Percentiles rank a stretch among this genome's conserved stretches.
Evolutionary conservation across 2,329 filamentous ascomycete species (phyloP).

Genomic region (Fusarium buxicola): DNA sequence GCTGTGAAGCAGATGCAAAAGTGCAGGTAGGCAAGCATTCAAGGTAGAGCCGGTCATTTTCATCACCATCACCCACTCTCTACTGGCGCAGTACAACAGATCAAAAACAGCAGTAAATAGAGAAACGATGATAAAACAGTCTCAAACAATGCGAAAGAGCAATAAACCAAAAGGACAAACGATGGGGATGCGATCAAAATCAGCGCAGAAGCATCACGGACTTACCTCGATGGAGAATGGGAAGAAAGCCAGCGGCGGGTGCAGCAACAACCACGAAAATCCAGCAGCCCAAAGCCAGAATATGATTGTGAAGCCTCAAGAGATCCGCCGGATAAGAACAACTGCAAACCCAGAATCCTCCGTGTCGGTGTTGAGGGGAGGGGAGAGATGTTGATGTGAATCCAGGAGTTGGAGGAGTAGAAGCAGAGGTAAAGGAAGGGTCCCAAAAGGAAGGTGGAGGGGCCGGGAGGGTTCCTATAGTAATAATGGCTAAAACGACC

Average conservation of each 20-base stretch:
- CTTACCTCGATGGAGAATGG: slow-evolving; percentile 37
- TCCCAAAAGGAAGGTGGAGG: slow-evolving; percentile 39
- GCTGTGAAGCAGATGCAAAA: slow-evolving; percentile 24
- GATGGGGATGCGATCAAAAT: slow-evolving; percentile 19
- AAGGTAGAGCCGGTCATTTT: slow-evolving; percentile 24
- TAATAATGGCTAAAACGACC: slow-evolving; percentile 31
- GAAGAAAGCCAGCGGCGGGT: slow-evolving; percentile 24
- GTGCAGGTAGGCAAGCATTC: slow-evolving; percentile 24
- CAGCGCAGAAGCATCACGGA: slow-evolving; percentile 31
- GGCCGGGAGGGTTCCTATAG: slow-evolving; percentile 44
- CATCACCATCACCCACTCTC: slow-evolving; percentile 22
- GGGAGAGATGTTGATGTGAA: slow-evolving; percentile 27
- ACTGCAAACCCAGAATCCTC: slow-evolving; percentile 38
- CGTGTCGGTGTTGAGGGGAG: slow-evolving; percentile 31
- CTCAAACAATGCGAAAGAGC: slow-evolving; percentile 3
- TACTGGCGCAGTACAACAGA: slow-evolving; percentile 11
- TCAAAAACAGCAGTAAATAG: slow-evolving; percentile 10
- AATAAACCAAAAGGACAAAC: slow-evolving; percentile 2
- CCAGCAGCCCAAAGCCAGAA: slow-evolving; percentile 23
- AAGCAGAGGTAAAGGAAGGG: slow-evolving; percentile 37
- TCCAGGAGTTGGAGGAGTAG: slow-evolving; percentile 24
- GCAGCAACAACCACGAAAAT: slow-evolving; percentile 31
- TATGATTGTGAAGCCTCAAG: slow-evolving; percentile 23
- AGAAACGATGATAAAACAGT: background rate
- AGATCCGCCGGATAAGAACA: slow-evolving; percentile 27